Conservation (phyloP, 1,139 yeast genomes). For the Sugiyamaella pinicola region DNA sequence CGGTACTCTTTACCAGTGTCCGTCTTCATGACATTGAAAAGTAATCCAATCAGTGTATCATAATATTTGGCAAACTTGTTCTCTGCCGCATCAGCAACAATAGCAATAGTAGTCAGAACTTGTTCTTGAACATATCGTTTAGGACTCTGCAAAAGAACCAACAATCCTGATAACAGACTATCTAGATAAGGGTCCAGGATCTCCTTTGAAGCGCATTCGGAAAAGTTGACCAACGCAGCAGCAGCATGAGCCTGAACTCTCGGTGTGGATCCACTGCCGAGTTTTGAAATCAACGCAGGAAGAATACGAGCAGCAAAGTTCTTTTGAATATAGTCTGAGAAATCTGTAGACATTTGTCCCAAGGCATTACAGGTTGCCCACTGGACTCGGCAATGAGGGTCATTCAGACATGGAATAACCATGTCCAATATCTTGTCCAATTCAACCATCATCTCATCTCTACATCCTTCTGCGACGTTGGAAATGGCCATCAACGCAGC, state of each 20-base stretch:
- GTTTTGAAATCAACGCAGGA: slow-evolving; percentile 84
- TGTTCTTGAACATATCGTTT: slow-evolving; percentile 96
- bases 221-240: slow-evolving; percentile 93
- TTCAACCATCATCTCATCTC: slow-evolving; percentile 81
- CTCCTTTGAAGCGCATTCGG: slow-evolving; percentile 88
- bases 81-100: slow-evolving; percentile 98
- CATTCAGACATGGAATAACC: slow-evolving; percentile 79
- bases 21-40: slow-evolving; percentile 74
- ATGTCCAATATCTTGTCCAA: slow-evolving; percentile 79
- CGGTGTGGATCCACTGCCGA: slow-evolving; percentile 70
- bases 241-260: slow-evolving; percentile 98
- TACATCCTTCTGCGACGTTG: slow-evolving; percentile 96
- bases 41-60: slow-evolving; percentile 90
- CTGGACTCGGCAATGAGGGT: slow-evolving; percentile 90
- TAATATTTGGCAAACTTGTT: slow-evolving; percentile 85
- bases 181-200: slow-evolving; percentile 89
- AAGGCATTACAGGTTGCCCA: slow-evolving; percentile 96
- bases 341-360: slow-evolving; percentile 98
- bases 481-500: slow-evolving; percentile 97
- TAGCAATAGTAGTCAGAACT: slow-evolving; percentile 93
- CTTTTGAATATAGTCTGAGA: slow-evolving; percentile 84
- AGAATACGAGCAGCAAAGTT: slow-evolving; percentile 76
- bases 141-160: slow-evolving; percentile 78
- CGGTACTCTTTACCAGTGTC: slow-evolving; percentile 82
- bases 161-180: slow-evolving; percentile 67